Base-by-base conservation (phyloP, 345 rosid species). In the Hirschfeldia incana region DNA sequence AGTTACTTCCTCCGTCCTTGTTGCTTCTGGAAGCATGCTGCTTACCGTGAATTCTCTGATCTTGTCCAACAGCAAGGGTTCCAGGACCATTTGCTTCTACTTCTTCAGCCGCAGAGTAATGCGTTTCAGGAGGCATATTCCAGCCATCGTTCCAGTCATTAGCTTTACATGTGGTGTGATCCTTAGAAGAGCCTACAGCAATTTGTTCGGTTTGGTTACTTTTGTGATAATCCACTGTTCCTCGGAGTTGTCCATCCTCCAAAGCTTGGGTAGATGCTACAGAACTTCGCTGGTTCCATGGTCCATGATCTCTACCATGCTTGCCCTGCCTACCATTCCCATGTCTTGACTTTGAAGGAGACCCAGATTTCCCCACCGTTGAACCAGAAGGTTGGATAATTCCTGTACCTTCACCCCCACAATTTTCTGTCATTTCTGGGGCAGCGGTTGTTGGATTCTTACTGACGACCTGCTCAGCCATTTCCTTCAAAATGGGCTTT, bases 401-500 rank as follows among this genome's bases (percentile, higher is more conserved):
- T 74, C 78, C 89, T 57, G 73, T 51, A 8, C 77, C 81, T 44
- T 68, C 82, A 75, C 76, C 77, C 69, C 85, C 88, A 76, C 85
- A 13, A 60, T 46, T 79, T 32, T 71, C 80, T 13, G 75, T 51
- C 59, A 53, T 53, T 53, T 53, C 10, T 53, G 59, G 53, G 82
- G 87, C 81, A 81, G 79, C 17, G 1, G 75, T 79, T 36, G 37
- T 63, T 37, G 66, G 73, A 60, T 83, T 92, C 69, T 86, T 89
- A 79, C 67, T 75, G 65, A 82, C 79, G 60, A 79, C 89, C 75
- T 88, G 94, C 83, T 87, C 90, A 72, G 93, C 87, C 91, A 88
- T 85, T 88, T 93, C 98, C 84, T 95, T 93, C 65, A 92, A 91
- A 67, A 85, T 89, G 76, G 97, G 94, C 85, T 92, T 96, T 9